Conservation (phyloP, 2,329 filamentous ascomycete species). For the Ophiocordyceps sinensis region DNA sequence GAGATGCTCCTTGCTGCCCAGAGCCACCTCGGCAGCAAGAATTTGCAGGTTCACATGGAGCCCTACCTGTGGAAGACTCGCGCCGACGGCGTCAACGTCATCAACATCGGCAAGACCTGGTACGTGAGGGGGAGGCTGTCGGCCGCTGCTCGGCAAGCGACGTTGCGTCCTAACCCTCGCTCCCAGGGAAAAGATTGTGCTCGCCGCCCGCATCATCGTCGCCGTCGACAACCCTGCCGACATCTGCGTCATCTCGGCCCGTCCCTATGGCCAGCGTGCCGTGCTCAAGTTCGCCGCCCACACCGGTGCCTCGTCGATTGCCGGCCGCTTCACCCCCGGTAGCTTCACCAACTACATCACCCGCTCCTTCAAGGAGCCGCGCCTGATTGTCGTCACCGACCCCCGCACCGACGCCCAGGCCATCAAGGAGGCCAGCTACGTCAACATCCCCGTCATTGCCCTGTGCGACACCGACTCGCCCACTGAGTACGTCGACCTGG, state of each 20-base stretch:
- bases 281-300: slow-evolving; percentile 99
- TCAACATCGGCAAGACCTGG: slow-evolving; percentile 99
- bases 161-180: not conserved
- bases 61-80: slow-evolving; percentile 99
- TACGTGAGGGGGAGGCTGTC: slow-evolving; percentile 31
- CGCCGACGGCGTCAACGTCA: slow-evolving; percentile 92
- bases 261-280: slow-evolving; percentile 98
- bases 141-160: not conserved
- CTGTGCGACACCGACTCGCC: slow-evolving; percentile 98
- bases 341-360: slow-evolving; percentile 99
- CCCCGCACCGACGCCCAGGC: slow-evolving; percentile 99
- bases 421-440: slow-evolving; percentile 99
- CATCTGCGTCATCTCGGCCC: slow-evolving; percentile 97
- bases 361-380: slow-evolving; percentile 99
- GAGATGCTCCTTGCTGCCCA: slow-evolving; percentile 98
- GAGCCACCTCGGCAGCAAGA: slow-evolving; percentile 95
- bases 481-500: slow-evolving; percentile 98
- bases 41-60: slow-evolving; percentile 99
- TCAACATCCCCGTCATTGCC: slow-evolving; percentile 99
- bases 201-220: slow-evolving; percentile 96
- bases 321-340: slow-evolving; percentile 99
- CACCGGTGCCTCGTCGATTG: slow-evolving; percentile 95
- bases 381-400: slow-evolving; percentile 98
- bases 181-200: slow-evolving; percentile 95
- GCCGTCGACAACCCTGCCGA: slow-evolving; percentile 99